phyloP scores from a whole-genome alignment of 2,329 filamentous ascomycete species.

The Claviceps sp. region DNA sequence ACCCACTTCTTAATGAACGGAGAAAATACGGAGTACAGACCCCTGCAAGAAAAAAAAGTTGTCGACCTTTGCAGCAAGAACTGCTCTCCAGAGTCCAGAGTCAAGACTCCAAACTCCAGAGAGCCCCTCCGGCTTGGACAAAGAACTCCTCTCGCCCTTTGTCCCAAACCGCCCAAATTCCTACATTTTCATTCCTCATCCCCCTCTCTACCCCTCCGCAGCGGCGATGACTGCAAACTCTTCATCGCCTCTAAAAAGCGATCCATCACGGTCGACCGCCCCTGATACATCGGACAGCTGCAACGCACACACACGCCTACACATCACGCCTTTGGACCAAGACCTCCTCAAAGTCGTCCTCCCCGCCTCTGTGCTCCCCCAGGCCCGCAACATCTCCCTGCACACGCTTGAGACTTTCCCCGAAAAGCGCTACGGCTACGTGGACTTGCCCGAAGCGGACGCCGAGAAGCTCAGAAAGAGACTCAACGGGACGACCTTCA shows the following conservation, averaged over 20 bases:
- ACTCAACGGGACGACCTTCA: conserved; percentile 73
- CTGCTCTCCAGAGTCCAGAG: too few species aligned
- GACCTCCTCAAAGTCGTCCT: conserved; percentile 61
- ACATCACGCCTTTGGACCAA: conserved; percentile 76
- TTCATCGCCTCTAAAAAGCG: background rate
- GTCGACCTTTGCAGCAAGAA: too few species aligned
- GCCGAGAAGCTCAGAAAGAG: conserved; percentile 88
- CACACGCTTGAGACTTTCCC: conserved; percentile 78
- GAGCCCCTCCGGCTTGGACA: too few species aligned
- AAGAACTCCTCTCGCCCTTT: background rate
- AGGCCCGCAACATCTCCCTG: conserved; percentile 73
- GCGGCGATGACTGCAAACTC: conserved; percentile 1
- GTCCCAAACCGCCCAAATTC: background rate
- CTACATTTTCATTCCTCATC: background rate
- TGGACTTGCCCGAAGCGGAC: conserved; percentile 68
- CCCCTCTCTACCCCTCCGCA: background rate
- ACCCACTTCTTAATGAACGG: background rate
- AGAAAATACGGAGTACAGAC: too few species aligned
- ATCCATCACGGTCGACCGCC: background rate
- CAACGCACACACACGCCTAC: conserved; percentile 35
- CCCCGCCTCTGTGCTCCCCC: conserved; percentile 49
- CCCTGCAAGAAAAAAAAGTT: background rate
- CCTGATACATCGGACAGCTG: background rate
- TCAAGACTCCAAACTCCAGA: too few species aligned
- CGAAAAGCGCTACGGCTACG: conserved; percentile 79